Evolutionary conservation across 345 rosid genomes (phyloP).

Genomic region (Linum usitatissimum): DNA sequence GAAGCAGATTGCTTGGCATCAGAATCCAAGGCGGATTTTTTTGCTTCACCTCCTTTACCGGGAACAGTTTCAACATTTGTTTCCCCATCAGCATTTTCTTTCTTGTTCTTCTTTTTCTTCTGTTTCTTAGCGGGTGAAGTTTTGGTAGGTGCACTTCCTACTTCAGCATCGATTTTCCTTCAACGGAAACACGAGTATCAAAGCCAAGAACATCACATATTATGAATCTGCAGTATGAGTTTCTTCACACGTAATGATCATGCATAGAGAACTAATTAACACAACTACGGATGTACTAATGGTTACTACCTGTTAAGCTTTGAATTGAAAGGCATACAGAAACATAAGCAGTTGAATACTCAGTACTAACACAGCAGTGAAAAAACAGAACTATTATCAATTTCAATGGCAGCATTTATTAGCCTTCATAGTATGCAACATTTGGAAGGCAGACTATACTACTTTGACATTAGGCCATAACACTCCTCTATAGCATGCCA

Average conservation of each 20-base stretch:
- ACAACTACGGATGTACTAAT: too few species aligned
- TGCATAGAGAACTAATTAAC: too few species aligned
- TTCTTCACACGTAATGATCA: too few species aligned
- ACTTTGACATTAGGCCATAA: too few species aligned
- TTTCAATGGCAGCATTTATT: neutral
- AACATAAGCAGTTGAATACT: too few species aligned
- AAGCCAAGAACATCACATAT: neutral
- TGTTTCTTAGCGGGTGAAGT: conserved; percentile 44
- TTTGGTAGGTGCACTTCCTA: conserved; percentile 22
- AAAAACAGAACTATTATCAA: too few species aligned
- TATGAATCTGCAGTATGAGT: too few species aligned
- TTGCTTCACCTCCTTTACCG: conserved; percentile 16
- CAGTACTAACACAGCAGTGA: too few species aligned
- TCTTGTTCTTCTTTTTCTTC: conserved; percentile 56
- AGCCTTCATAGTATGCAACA: neutral
- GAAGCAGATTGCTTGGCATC: conserved; percentile 24
- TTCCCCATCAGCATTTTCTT: conserved; percentile 33
- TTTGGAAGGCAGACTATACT: neutral
- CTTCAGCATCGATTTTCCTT: conserved; percentile 27
- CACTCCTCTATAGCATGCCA: too few species aligned
- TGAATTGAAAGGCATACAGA: too few species aligned
- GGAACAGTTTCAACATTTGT: conserved; percentile 17
- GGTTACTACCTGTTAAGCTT: too few species aligned
- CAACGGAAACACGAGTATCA: conserved; percentile 5
- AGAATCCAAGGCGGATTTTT: conserved; percentile 1